Base-by-base conservation (phyloP, 345 rosid species). In the Pelargonium nanum region DNA sequence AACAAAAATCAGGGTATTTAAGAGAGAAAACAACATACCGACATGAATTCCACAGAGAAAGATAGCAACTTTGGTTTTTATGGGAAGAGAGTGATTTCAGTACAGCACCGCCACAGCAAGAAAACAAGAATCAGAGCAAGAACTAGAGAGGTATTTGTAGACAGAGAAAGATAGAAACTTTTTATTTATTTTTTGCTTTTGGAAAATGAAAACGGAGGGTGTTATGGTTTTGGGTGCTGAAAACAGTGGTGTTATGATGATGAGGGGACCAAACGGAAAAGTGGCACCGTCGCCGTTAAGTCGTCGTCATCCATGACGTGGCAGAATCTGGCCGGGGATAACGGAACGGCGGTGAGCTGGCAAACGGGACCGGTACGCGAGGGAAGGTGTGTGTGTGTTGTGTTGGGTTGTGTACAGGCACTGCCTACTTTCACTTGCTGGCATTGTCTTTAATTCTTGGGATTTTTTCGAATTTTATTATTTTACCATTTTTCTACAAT, bases 131-230 rank as follows among this genome's bases (percentile, higher is more conserved):
- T 40, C 45, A 6, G 48, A 40, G 19, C 61, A 61, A 70, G 67
- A 65, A 62, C 40, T 64, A 61, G 69, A 59, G 69, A 19, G 30
- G 69, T 17, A 20, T n/a, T 23, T 28, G 32, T 28, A 22, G 55
- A 61, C 48, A 68, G 61, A 69, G 61, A 69, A 34, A 61, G 64
- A 24, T 65, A 64, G 40, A 53, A 50, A 40, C 48, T 40, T 40
- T n/a, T n/a, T n/a, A n/a, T n/a, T n/a, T n/a, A n/a, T n/a, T n/a
- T n/a, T n/a, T n/a, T n/a, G n/a, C n/a, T n/a, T n/a, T n/a, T n/a
- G n/a, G 17, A 30, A 55, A 68, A 59, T 55, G 59, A 19, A 34
- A 55, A 63, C 19, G 48, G 19, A 32, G 10, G n/a, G n/a, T n/a
- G n/a, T n/a, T 9, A 40, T 7, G 16, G 15, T 40, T 9, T 40